These are phyloP conservation scores for Astrothelium subdiscretum DNA, from an alignment of 495 filamentous ascomycete genomes.

Conservation along the genomic window DNA sequence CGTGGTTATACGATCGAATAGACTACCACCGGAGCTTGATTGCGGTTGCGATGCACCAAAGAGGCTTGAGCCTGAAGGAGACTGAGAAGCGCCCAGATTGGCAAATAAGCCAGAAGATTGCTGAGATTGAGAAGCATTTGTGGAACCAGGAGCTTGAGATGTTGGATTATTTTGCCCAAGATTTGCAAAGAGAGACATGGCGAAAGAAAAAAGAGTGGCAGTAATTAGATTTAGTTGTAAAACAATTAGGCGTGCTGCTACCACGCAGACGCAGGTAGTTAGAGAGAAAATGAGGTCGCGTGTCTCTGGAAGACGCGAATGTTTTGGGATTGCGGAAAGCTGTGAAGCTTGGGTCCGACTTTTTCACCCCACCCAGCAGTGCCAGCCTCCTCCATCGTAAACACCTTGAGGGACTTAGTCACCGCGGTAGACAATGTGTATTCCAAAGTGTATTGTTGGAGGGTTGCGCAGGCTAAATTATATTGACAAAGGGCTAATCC, in stretches of 20 bases:
- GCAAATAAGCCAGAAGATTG: constrained; percentile 7
- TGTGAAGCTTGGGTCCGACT: neutral
- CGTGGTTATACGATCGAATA: constrained; percentile 2
- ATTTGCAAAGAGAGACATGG: constrained; percentile 7
- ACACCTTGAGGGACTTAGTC: too few relatives aligned
- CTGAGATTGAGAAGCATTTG: neutral
- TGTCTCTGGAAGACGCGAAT: neutral
- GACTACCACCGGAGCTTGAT: constrained; percentile 11
- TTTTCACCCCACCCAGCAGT: neutral
- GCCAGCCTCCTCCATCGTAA: too few relatives aligned
- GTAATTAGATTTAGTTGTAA: neutral
- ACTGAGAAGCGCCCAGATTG: constrained; percentile 7
- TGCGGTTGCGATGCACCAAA: constrained; percentile 7
- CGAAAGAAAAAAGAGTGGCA: neutral
- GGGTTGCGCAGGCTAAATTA: too few relatives aligned
- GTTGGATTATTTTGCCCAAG: constrained; percentile 12
- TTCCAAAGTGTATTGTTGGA: too few relatives aligned
- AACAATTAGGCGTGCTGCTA: neutral
- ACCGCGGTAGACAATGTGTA: too few relatives aligned
- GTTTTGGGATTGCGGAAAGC: neutral
- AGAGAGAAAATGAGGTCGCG: too few relatives aligned
- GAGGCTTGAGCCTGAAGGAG: constrained; percentile 6
- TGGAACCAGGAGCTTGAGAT: neutral
- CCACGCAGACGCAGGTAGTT: too few relatives aligned
- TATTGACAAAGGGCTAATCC: too few relatives aligned